Evolutionary conservation across 2,329 filamentous ascomycete genomes (phyloP).

Genomic region (Verticillium alfalfae): DNA sequence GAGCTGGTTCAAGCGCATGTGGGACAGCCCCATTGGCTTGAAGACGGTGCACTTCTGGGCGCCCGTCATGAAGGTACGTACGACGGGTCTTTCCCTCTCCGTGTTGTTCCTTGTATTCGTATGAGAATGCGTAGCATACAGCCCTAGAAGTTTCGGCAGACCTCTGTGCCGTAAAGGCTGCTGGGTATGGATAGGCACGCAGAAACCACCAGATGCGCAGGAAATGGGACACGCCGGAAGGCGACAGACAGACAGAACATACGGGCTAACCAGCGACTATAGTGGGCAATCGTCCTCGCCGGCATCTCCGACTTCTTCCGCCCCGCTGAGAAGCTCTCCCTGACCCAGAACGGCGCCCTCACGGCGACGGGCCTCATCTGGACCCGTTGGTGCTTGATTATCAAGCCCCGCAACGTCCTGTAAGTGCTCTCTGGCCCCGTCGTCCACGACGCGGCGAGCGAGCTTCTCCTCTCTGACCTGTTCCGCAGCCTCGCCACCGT

Average conservation of each 20-base stretch:
- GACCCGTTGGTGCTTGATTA: constrained; percentile 98
- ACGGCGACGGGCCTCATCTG: constrained; percentile 92
- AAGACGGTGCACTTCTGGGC: constrained; percentile 99
- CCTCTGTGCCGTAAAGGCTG: too few species aligned
- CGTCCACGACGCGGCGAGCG: not conserved
- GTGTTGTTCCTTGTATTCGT: too few species aligned
- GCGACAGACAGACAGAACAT: too few species aligned
- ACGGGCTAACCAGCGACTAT: not conserved
- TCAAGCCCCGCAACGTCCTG: constrained; percentile 89
- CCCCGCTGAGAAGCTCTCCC: constrained; percentile 85
- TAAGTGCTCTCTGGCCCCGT: constrained; percentile 32
- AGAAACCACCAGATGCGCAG: too few species aligned
- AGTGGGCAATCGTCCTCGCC: constrained; percentile 91
- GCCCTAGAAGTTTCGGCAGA: too few species aligned
- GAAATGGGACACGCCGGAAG: too few species aligned
- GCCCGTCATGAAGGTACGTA: constrained; percentile 75
- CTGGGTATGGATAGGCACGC: too few species aligned
- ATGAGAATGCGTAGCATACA: too few species aligned
- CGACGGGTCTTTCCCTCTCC: constrained; percentile 5
- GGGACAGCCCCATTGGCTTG: constrained; percentile 73
- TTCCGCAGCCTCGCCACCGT: constrained; percentile 72
- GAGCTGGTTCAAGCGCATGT: constrained; percentile 70
- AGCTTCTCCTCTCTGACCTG: not conserved
- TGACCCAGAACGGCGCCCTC: constrained; percentile 87
- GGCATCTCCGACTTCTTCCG: constrained; percentile 88